Conservation (phyloP, 2,329 filamentous ascomycete genomes). For the Aspergillus awamori region DNA sequence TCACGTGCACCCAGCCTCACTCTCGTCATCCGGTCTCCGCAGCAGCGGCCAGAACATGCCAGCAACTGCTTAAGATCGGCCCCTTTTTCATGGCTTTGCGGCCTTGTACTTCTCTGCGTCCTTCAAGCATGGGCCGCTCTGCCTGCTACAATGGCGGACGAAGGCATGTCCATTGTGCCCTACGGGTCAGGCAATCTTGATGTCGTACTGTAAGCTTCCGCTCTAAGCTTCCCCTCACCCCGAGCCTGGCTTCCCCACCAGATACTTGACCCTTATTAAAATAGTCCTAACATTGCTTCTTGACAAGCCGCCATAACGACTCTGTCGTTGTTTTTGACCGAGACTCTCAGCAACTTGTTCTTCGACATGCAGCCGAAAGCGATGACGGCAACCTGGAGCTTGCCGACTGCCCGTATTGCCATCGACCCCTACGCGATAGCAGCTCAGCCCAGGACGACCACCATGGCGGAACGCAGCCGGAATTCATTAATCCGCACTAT, state of each 20-base stretch:
- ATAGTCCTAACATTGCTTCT: conserved; percentile 19
- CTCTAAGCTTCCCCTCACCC: neutral
- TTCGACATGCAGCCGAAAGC: conserved; percentile 62
- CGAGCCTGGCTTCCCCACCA: neutral
- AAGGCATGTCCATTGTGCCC: conserved; percentile 48
- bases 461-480: conserved; percentile 49
- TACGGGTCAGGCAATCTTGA: conserved; percentile 47
- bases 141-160: conserved; percentile 36
- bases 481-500: conserved; percentile 88
- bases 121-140: conserved; percentile 19
- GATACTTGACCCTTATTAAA: neutral
- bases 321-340: conserved; percentile 90
- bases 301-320: conserved; percentile 79
- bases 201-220: conserved; percentile 47
- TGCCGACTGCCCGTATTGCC: conserved; percentile 86
- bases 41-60: conserved; percentile 10
- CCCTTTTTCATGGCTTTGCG: conserved; percentile 3
- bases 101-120: conserved; percentile 11
- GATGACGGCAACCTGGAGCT: conserved; percentile 57
- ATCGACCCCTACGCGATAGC: conserved; percentile 66
- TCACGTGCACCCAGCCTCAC: conserved; percentile 25
- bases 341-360: conserved; percentile 79
- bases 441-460: conserved; percentile 44
- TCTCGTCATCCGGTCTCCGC: conserved; percentile 14
- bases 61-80: neutral